Percentiles rank a stretch among this genome's conserved stretches.
These are phyloP conservation scores for Sicyos baderoa DNA, from an alignment of 306 rosid species.

Conservation along the genomic window DNA sequence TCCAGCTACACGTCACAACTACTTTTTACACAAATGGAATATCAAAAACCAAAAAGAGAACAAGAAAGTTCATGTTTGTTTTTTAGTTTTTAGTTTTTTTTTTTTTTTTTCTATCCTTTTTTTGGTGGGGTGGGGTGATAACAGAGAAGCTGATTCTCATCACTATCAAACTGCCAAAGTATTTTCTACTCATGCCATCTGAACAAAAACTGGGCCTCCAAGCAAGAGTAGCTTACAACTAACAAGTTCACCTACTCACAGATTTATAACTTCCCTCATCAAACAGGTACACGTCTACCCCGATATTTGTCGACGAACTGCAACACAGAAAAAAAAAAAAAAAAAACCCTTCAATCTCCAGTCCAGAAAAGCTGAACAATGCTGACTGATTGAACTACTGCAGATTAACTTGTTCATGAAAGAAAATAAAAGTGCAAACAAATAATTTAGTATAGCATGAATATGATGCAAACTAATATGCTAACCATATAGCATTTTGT, in stretches of 20 bases:
- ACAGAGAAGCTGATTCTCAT: slow-evolving; percentile 1
- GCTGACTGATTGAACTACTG: background rate
- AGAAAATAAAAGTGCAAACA: background rate
- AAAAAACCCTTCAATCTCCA: background rate
- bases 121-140: background rate
- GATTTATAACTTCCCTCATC: slow-evolving; percentile 22
- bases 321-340: slow-evolving; percentile 18
- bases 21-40: slow-evolving; percentile 17
- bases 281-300: slow-evolving; percentile 83
- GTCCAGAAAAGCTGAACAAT: background rate
- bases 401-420: slow-evolving; percentile 12
- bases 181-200: slow-evolving; percentile 4
- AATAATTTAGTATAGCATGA: background rate
- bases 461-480: background rate
- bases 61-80: background rate
- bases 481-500: background rate
- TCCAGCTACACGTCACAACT: background rate
- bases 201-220: slow-evolving; percentile 23
- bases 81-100: background rate
- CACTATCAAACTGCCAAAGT: slow-evolving; percentile 14
- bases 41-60: background rate
- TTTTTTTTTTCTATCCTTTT: background rate
- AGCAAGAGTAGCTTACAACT: slow-evolving; percentile 41
- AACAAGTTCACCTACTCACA: slow-evolving; percentile 29
- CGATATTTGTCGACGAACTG: slow-evolving; percentile 82